Conservation (phyloP, 768 basidiomycete species). For the Mycena rebaudengoi region DNA sequence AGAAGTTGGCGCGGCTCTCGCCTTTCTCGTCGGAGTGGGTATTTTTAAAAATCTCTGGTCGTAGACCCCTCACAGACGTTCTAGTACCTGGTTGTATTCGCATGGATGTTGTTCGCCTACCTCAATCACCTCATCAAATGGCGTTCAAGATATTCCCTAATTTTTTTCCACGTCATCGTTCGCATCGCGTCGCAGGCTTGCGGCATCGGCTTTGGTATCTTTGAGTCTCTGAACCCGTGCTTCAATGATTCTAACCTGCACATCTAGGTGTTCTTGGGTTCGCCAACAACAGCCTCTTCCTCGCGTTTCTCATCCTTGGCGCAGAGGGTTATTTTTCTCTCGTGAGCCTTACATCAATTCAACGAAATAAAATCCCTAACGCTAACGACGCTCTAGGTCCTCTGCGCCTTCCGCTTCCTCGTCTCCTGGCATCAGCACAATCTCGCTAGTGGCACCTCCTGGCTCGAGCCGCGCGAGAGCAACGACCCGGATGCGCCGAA, state of each 20-base stretch:
- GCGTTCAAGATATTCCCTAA: slow-evolving; percentile 41
- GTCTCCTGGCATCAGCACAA: slow-evolving; percentile 48
- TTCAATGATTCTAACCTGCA: too few species aligned
- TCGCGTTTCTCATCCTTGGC: slow-evolving; percentile 29
- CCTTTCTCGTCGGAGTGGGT: slow-evolving; percentile 38
- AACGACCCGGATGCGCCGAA: slow-evolving; percentile 12
- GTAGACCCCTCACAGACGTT: too few species aligned
- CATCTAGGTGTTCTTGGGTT: too few species aligned
- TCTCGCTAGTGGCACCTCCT: slow-evolving; percentile 37
- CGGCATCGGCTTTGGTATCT: slow-evolving; percentile 45
- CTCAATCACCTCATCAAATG: slow-evolving; percentile 35
- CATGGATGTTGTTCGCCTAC: slow-evolving; percentile 39
- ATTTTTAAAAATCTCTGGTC: background rate
- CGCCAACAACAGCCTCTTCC: slow-evolving; percentile 34
- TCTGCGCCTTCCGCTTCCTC: slow-evolving; percentile 45
- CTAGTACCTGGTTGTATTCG: slow-evolving; percentile 40
- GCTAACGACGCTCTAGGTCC: slow-evolving; percentile 10
- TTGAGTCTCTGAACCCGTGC: too few species aligned
- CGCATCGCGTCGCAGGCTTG: slow-evolving; percentile 45
- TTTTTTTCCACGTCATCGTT: slow-evolving; percentile 43
- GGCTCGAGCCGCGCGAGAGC: slow-evolving; percentile 42
- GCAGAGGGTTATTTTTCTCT: slow-evolving; percentile 45
- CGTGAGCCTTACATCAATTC: background rate
- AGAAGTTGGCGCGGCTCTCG: slow-evolving; percentile 41
- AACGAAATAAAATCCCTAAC: background rate